Percentiles rank a stretch among this genome's conserved stretches.
Evolutionary conservation across 106 monocot species (phyloP).

Genomic region (Dendrobium nobile): DNA sequence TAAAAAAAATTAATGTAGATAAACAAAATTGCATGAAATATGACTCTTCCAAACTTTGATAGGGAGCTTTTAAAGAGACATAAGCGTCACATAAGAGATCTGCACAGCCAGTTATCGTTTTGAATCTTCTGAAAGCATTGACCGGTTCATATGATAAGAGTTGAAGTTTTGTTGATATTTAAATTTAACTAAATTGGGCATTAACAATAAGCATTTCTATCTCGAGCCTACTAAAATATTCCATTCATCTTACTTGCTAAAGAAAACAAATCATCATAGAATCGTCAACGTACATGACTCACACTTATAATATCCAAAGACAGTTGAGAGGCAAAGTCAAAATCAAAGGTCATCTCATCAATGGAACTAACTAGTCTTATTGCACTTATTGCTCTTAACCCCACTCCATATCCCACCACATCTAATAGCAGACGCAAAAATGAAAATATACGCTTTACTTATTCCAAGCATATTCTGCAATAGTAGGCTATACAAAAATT

Average conservation of each 20-base stretch:
- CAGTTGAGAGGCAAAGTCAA: background rate
- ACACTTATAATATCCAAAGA: background rate
- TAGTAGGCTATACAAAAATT: background rate
- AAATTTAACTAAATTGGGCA: background rate
- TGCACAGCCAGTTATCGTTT: background rate
- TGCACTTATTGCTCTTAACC: background rate
- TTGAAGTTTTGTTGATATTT: background rate
- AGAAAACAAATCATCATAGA: background rate
- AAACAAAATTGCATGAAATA: background rate
- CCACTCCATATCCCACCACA: too few relatives aligned
- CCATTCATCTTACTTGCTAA: background rate
- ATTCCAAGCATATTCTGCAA: background rate
- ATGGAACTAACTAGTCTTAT: background rate
- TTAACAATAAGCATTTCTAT: background rate
- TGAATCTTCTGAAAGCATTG: background rate
- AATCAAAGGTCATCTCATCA: background rate
- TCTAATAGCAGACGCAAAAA: too few relatives aligned
- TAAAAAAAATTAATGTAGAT: background rate
- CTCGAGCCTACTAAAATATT: background rate
- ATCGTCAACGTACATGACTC: background rate
- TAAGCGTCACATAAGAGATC: background rate
- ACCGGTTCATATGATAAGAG: background rate
- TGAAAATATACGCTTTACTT: background rate
- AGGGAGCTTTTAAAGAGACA: background rate
- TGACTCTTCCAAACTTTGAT: background rate